These are phyloP conservation scores for Carnegiea gigantea DNA, from an alignment of 179 eudicot species.

Conservation along the genomic window DNA sequence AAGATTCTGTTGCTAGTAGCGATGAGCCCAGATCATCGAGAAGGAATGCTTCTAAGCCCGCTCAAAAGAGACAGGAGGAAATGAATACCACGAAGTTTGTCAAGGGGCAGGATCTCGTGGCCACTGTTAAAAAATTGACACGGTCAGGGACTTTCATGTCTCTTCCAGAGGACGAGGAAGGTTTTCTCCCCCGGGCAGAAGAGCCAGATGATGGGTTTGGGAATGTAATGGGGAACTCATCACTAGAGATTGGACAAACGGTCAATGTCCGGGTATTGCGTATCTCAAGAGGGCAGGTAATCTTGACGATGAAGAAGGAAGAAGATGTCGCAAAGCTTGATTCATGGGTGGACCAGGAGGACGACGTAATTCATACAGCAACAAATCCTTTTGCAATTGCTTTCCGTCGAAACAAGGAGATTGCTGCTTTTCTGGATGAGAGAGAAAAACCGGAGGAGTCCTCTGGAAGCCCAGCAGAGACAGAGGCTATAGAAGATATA, in stretches of 20 bases:
- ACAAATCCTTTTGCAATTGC: conserved; percentile 86
- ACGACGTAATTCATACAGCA: conserved; percentile 51
- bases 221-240: conserved; percentile 53
- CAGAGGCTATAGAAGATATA: conserved; percentile 21
- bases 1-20: conserved; percentile 34
- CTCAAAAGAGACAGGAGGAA: conserved; percentile 42
- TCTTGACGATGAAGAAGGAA: conserved; percentile 76
- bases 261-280: conserved; percentile 78
- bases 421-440: conserved; percentile 77
- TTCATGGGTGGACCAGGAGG: conserved; percentile 30
- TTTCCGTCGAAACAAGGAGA: conserved; percentile 68
- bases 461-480: conserved; percentile 20
- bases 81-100: conserved; percentile 66
- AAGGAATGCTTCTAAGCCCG: conserved; percentile 35
- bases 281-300: conserved; percentile 60
- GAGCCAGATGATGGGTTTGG: conserved; percentile 68
- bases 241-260: conserved; percentile 79
- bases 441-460: conserved; percentile 45
- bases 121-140: conserved; percentile 71
- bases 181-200: conserved; percentile 77
- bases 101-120: conserved; percentile 82
- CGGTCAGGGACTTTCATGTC: conserved; percentile 79
- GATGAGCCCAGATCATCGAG: conserved; percentile 54
- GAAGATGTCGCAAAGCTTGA: conserved; percentile 53
- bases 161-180: conserved; percentile 92